These are phyloP conservation scores for Pseudopyricularia javanii DNA, from an alignment of 2,329 filamentous ascomycete species.

Conservation along the genomic window DNA sequence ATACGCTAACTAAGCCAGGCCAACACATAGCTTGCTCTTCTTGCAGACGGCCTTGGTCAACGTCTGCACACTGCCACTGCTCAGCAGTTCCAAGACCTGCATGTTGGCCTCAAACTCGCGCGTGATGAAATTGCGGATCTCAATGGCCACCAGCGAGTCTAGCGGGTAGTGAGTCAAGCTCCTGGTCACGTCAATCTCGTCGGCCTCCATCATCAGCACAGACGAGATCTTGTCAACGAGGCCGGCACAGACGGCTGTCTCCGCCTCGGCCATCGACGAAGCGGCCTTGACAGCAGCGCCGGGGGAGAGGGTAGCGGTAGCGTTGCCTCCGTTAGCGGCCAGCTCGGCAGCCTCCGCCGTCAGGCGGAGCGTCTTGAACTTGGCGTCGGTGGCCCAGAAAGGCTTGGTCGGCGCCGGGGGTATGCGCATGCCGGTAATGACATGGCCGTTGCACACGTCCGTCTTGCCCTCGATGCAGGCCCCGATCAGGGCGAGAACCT, in stretches of 20 bases:
- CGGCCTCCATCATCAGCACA: slow-evolving; percentile 33
- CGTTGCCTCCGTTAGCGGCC: slow-evolving; percentile 15
- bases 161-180: slow-evolving; percentile 28
- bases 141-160: slow-evolving; percentile 36
- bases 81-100: slow-evolving; percentile 41
- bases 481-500: slow-evolving; percentile 8
- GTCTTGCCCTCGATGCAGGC: slow-evolving; percentile 7
- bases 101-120: slow-evolving; percentile 36
- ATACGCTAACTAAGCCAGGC: not conserved
- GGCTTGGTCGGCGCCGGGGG: slow-evolving; percentile 27
- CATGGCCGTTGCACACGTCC: slow-evolving; percentile 24
- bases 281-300: slow-evolving; percentile 24
- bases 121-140: slow-evolving; percentile 37
- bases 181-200: slow-evolving; percentile 33
- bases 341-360: slow-evolving; percentile 17
- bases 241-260: slow-evolving; percentile 28
- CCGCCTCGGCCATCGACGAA: slow-evolving; percentile 27
- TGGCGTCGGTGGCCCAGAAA: slow-evolving; percentile 40
- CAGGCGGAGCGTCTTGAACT: slow-evolving; percentile 33
- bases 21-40: slow-evolving; percentile 18
- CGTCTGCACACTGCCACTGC: slow-evolving; percentile 33
- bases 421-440: slow-evolving; percentile 39
- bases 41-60: slow-evolving; percentile 29
- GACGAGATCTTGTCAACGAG: slow-evolving; percentile 33
- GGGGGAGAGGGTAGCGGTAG: slow-evolving; percentile 25